phyloP scores from a whole-genome alignment of 306 rosid genomes.

The Fagus sylvatica region DNA sequence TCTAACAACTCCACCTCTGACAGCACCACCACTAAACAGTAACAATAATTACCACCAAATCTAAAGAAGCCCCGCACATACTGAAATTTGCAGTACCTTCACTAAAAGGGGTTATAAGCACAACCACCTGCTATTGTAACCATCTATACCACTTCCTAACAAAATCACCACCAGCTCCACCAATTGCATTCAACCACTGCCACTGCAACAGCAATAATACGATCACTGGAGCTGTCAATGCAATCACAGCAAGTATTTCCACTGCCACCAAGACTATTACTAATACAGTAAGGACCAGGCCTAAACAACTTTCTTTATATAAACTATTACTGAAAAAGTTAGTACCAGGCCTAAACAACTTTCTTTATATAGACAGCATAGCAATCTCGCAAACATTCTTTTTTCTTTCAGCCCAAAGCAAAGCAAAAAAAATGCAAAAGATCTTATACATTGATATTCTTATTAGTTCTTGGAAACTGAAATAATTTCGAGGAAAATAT shows the following conservation, averaged over 20 bases:
- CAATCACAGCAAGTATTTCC: not conserved
- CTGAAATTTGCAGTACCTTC: not conserved
- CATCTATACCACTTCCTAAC: not conserved
- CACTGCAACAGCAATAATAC: not conserved
- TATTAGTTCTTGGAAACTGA: not conserved
- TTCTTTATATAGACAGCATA: not conserved
- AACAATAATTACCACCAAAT: not conserved
- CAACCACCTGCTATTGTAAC: not conserved
- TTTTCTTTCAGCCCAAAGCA: not conserved
- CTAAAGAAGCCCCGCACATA: not conserved
- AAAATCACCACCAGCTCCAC: not conserved
- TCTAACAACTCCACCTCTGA: not conserved
- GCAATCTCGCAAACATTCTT: not conserved
- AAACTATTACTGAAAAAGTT: not conserved
- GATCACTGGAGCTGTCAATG: not conserved
- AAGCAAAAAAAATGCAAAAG: not conserved
- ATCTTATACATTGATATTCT: not conserved
- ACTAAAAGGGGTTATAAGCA: not conserved
- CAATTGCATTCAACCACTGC: not conserved
- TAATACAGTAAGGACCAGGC: not conserved
- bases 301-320: not conserved
- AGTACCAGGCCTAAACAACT: not conserved
- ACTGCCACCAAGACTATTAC: not conserved
- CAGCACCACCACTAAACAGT: not conserved
- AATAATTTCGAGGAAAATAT: not conserved